Evolutionary conservation across 768 basidiomycete species (phyloP).

Genomic region (Psilocybe azurescens): DNA sequence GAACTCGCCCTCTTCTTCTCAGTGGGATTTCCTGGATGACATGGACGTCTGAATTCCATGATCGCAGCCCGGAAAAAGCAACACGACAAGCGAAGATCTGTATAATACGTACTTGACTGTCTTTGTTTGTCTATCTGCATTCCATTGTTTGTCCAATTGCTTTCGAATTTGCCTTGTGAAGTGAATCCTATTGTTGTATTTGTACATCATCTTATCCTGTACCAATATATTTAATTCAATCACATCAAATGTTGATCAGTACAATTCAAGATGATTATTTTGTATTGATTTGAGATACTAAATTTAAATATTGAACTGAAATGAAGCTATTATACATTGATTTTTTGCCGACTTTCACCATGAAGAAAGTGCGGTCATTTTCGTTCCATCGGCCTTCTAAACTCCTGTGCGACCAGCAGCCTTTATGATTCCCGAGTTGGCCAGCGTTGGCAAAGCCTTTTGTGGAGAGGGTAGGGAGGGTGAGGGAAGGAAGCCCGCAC

Average conservation of each 20-base stretch:
- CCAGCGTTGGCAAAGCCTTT: slow-evolving; percentile 56
- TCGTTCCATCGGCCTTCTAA: slow-evolving; percentile 25
- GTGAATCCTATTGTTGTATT: background rate
- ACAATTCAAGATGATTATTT: no score
- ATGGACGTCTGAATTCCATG: background rate
- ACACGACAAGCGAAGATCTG: background rate
- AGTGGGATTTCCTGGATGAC: slow-evolving; percentile 13
- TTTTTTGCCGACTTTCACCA: background rate
- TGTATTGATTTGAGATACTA: no score
- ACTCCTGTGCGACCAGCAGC: slow-evolving; percentile 75
- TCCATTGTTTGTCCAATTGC: no score
- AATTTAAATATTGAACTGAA: no score
- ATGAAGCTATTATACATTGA: background rate
- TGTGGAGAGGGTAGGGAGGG: slow-evolving; percentile 45
- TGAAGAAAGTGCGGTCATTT: no score
- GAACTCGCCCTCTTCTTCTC: background rate
- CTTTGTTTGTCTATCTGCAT: no score
- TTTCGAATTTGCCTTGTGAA: no score
- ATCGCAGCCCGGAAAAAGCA: background rate
- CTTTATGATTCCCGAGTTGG: slow-evolving; percentile 45
- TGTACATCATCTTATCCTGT: background rate
- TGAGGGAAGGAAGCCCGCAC: slow-evolving; percentile 77
- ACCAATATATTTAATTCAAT: no score
- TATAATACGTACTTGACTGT: no score
- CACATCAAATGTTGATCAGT: no score